Conservation (phyloP, 352 stramenopile genomes). For the Pythium rhizo-oryzae region DNA sequence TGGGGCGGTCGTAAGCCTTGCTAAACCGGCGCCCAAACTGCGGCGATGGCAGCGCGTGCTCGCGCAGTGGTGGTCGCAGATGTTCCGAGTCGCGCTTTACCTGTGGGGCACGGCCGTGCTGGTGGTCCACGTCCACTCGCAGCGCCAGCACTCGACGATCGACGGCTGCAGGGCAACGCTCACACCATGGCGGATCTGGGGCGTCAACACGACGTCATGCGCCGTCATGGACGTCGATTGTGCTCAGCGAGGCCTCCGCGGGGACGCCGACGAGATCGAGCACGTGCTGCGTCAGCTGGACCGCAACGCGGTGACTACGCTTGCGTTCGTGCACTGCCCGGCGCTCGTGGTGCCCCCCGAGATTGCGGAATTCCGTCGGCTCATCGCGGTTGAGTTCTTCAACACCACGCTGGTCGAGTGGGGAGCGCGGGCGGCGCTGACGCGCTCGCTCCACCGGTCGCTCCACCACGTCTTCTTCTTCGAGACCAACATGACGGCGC, state of each 20-base stretch:
- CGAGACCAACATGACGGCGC: neutral
- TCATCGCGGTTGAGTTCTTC: slow-evolving; percentile 19
- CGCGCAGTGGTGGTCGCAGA: neutral
- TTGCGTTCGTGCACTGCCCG: slow-evolving; percentile 4
- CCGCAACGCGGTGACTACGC: neutral
- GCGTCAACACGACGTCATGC: too few species aligned
- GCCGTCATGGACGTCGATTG: too few species aligned
- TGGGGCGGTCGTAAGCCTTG: neutral
- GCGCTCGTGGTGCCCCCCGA: neutral
- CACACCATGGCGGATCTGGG: too few species aligned
- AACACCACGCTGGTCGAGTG: slow-evolving; percentile 22
- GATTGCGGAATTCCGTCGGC: neutral
- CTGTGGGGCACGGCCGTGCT: neutral
- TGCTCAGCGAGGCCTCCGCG: too few species aligned
- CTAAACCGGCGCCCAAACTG: too few species aligned
- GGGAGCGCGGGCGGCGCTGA: neutral
- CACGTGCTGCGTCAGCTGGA: too few species aligned
- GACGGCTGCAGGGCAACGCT: neutral
- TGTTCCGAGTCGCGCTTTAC: neutral
- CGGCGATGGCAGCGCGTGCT: neutral
- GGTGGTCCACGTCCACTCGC: neutral
- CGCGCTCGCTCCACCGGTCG: neutral
- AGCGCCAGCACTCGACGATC: neutral
- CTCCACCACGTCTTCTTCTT: too few species aligned
- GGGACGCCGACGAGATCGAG: too few species aligned